Evolutionary conservation across 1,284 basidiomycete species (phyloP).

Genomic region (Rhodotorula sp.): DNA sequence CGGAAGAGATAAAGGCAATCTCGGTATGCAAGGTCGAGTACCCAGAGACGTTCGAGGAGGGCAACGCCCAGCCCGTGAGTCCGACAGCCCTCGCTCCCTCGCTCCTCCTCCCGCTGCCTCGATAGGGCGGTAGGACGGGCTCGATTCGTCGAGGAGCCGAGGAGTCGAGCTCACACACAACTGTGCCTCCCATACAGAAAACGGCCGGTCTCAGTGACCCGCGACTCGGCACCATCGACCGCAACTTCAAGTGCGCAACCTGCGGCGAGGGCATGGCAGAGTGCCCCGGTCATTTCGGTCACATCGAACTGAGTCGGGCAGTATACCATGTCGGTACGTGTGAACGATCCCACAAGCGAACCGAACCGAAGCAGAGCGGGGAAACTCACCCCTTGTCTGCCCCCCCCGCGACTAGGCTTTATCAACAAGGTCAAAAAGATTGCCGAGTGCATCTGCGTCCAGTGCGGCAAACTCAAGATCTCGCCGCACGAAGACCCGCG

Average conservation of each 20-base stretch:
- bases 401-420: conserved; percentile 67
- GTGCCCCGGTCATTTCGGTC: conserved; percentile 97
- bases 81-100: background rate
- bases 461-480: conserved; percentile 96
- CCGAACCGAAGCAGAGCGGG: background rate
- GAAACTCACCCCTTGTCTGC: conserved; percentile 2
- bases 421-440: conserved; percentile 99
- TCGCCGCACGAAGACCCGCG: conserved; percentile 50
- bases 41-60: conserved; percentile 97
- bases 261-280: conserved; percentile 98
- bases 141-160: too few species aligned
- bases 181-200: too few species aligned
- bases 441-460: conserved; percentile 95
- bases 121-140: background rate
- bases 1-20: conserved; percentile 93
- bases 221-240: conserved; percentile 94
- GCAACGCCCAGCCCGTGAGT: conserved; percentile 53
- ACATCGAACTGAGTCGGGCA: conserved; percentile 93
- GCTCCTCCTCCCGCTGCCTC: too few species aligned
- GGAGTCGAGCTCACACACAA: too few species aligned
- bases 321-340: conserved; percentile 87
- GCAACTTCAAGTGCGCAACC: conserved; percentile 99
- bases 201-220: conserved; percentile 95
- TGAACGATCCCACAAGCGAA: accelerated
- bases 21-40: conserved; percentile 86